These are phyloP conservation scores for Pseudevernia furfuracea DNA, from an alignment of 495 filamentous ascomycete genomes.

Conservation along the genomic window DNA sequence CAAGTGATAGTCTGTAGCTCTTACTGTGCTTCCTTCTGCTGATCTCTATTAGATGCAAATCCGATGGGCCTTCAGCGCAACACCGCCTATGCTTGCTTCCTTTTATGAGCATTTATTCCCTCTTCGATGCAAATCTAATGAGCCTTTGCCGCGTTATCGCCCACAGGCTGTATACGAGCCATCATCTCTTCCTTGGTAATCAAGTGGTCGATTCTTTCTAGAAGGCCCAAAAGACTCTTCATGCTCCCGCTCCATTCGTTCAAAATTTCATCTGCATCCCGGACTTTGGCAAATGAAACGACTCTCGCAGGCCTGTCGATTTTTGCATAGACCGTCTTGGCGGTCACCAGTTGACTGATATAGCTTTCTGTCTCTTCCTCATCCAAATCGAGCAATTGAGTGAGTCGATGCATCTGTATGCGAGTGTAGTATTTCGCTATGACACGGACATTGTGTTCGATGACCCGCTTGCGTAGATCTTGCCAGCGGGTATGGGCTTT, in stretches of 20 bases:
- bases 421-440: conserved; percentile 98
- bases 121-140: conserved; percentile 10
- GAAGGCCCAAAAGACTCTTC: conserved; percentile 86
- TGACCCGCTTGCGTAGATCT: conserved; percentile 93
- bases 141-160: conserved; percentile 42
- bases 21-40: neutral
- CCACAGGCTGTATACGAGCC: conserved; percentile 79
- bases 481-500: conserved; percentile 79
- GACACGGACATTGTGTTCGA: conserved; percentile 97
- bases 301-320: conserved; percentile 90
- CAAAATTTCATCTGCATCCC: conserved; percentile 92
- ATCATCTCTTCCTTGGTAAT: conserved; percentile 99
- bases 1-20: neutral
- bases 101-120: no score
- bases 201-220: conserved; percentile 94
- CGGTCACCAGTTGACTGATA: conserved; percentile 87
- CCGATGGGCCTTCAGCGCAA: neutral
- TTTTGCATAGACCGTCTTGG: conserved; percentile 95
- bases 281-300: conserved; percentile 85
- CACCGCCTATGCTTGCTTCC: neutral
- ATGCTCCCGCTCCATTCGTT: conserved; percentile 99
- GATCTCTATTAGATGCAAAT: neutral
- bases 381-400: conserved; percentile 78
- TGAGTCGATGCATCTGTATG: conserved; percentile 82
- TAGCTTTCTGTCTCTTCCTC: conserved; percentile 97